Percentiles rank a stretch among this genome's conserved stretches.
These are phyloP conservation scores for Backusella liffmaniae DNA, from an alignment of 192 early-diverging fungal species.

Conservation along the genomic window DNA sequence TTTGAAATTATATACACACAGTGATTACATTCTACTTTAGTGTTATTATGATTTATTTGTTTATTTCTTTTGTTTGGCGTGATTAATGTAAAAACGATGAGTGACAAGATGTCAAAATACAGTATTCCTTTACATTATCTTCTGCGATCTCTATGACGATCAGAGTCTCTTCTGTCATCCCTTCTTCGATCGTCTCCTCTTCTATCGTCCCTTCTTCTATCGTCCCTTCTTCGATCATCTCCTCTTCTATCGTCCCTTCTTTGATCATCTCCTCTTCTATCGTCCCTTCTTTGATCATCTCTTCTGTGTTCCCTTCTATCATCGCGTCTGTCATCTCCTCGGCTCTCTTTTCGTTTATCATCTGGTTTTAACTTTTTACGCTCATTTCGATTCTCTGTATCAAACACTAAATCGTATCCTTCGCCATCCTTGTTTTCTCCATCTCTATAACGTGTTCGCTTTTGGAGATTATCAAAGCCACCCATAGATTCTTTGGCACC, in stretches of 20 bases:
- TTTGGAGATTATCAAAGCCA: slow-evolving; percentile 50
- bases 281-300: slow-evolving; percentile 4
- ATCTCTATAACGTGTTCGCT: slow-evolving; percentile 52
- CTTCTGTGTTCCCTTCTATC: not conserved
- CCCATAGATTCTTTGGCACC: slow-evolving; percentile 34
- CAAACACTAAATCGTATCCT: slow-evolving; percentile 54
- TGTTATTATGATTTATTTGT: not conserved
- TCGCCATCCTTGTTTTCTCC: slow-evolving; percentile 25
- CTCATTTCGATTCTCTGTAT: slow-evolving; percentile 14
- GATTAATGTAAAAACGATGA: not conserved
- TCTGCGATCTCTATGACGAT: slow-evolving; percentile 6
- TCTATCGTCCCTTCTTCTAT: not conserved
- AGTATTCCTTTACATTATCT: not conserved
- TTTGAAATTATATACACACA: too few relatives aligned
- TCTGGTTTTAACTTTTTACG: not conserved
- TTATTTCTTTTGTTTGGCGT: not conserved
- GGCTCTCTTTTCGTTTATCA: not conserved
- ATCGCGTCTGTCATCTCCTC: slow-evolving; percentile 1
- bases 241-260: not conserved
- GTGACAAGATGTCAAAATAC: not conserved
- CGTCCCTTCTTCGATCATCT: not conserved
- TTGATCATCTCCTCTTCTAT: not conserved
- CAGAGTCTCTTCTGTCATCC: not conserved
- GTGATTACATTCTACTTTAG: too few relatives aligned
- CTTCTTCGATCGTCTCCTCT: slow-evolving; percentile 9